Conservation (phyloP, 73 alveolate species). For the Breviolum minutum region DNA sequence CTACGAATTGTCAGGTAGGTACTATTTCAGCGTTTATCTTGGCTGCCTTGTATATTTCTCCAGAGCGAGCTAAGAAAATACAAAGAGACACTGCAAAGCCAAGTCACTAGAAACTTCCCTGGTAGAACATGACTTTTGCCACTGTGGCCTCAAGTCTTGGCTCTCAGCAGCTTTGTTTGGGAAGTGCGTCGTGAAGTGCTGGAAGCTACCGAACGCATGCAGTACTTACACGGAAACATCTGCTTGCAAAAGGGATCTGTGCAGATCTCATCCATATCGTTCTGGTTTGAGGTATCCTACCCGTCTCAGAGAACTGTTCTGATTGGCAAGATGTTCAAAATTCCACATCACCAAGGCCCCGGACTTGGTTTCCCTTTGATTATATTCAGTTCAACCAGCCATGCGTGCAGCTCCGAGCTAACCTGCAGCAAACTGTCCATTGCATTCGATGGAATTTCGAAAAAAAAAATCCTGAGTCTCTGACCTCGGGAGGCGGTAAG, state of each 20-base stretch:
- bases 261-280: too few relatives aligned
- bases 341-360: background rate
- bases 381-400: conserved; percentile 37
- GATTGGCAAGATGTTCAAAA: too few relatives aligned
- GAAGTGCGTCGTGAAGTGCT: too few relatives aligned
- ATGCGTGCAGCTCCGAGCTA: conserved; percentile 28
- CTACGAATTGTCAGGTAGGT: background rate
- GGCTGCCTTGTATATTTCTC: too few relatives aligned
- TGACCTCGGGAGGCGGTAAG: conserved; percentile 17
- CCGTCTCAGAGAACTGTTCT: too few relatives aligned
- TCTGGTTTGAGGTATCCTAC: too few relatives aligned
- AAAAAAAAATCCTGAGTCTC: background rate
- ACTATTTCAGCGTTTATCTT: too few relatives aligned
- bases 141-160: background rate
- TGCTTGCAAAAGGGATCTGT: too few relatives aligned
- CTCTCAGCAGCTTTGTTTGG: too few relatives aligned
- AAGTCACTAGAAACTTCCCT: conserved; percentile 4
- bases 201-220: too few relatives aligned
- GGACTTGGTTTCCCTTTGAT: conserved; percentile 9
- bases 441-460: background rate
- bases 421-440: background rate
- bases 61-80: too few relatives aligned
- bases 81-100: background rate
- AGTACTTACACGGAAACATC: too few relatives aligned
- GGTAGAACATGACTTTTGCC: conserved; percentile 24